phyloP scores from a whole-genome alignment of 306 rosid genomes.

The Medicago ruthenica region DNA sequence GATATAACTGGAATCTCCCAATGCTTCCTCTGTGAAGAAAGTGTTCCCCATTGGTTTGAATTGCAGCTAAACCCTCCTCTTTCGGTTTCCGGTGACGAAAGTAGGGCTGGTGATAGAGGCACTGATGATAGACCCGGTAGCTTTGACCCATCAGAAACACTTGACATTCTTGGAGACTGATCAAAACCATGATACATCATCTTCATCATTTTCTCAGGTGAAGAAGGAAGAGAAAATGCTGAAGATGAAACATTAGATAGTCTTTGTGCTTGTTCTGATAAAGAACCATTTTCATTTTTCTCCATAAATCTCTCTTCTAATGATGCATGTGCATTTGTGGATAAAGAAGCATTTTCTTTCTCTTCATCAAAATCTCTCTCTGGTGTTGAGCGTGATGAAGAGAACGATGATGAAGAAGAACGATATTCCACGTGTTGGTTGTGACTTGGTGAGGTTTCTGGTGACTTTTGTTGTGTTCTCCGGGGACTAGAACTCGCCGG shows the following conservation, averaged over 20 bases:
- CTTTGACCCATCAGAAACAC: constrained; percentile 48
- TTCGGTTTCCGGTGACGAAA: constrained; percentile 55
- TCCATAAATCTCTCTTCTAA: constrained; percentile 12
- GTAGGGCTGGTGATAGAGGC: constrained; percentile 49
- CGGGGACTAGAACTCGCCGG: constrained; percentile 52
- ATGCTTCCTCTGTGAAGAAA: constrained; percentile 43
- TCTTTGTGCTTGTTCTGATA: constrained; percentile 25
- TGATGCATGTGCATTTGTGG: not conserved
- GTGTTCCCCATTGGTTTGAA: not conserved
- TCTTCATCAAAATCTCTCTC: constrained; percentile 36
- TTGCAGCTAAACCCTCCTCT: constrained; percentile 40
- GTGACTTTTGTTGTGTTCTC: constrained; percentile 60
- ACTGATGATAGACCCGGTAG: constrained; percentile 41
- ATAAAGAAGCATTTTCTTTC: not conserved
- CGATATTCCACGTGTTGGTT: constrained; percentile 39
- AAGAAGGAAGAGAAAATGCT: constrained; percentile 55
- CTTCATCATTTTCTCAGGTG: constrained; percentile 48
- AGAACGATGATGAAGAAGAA: constrained; percentile 35
- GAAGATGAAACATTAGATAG: constrained; percentile 54
- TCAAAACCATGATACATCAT: constrained; percentile 40
- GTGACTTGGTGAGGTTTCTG: constrained; percentile 47
- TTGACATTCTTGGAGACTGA: constrained; percentile 58
- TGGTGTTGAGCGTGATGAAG: constrained; percentile 45
- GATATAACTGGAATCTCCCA: constrained; percentile 39
- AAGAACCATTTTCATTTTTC: constrained; percentile 22